Evolutionary conservation across 495 filamentous ascomycete genomes (phyloP).

Genomic region (Talaromyces adpressus): DNA sequence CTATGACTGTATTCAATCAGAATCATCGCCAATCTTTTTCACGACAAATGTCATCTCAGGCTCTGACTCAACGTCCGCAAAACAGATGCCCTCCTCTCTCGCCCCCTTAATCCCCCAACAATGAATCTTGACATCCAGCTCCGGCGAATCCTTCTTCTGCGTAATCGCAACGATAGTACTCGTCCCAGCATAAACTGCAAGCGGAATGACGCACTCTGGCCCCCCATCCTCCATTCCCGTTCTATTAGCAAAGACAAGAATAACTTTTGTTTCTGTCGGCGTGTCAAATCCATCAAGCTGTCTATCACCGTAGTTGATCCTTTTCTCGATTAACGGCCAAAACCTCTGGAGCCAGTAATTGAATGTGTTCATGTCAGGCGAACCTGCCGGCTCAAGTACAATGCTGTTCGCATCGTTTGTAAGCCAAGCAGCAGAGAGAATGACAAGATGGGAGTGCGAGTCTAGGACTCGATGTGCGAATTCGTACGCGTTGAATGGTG

Average conservation of each 20-base stretch:
- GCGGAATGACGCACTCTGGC: constrained; percentile 14
- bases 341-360: constrained; percentile 87
- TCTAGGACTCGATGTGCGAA: constrained; percentile 75
- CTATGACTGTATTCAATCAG: not conserved
- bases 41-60: constrained; percentile 37
- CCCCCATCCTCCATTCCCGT: constrained; percentile 55
- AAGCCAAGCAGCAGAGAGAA: constrained; percentile 87
- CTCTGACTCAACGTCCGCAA: constrained; percentile 39
- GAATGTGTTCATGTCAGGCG: constrained; percentile 74
- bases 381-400: constrained; percentile 8
- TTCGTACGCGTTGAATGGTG: constrained; percentile 74
- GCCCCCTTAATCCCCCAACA: constrained; percentile 43
- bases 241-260: constrained; percentile 81
- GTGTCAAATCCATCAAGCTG: constrained; percentile 8
- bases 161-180: constrained; percentile 74
- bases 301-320: constrained; percentile 38
- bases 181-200: constrained; percentile 69
- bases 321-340: constrained; percentile 56
- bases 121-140: constrained; percentile 33
- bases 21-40: not conserved
- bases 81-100: constrained; percentile 37
- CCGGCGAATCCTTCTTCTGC: constrained; percentile 17
- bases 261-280: constrained; percentile 43
- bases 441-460: constrained; percentile 58
- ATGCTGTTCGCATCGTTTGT: constrained; percentile 42